Evolutionary conservation across 2,329 filamentous ascomycete species (phyloP).

Genomic region (Cytospora chrysosperma): DNA sequence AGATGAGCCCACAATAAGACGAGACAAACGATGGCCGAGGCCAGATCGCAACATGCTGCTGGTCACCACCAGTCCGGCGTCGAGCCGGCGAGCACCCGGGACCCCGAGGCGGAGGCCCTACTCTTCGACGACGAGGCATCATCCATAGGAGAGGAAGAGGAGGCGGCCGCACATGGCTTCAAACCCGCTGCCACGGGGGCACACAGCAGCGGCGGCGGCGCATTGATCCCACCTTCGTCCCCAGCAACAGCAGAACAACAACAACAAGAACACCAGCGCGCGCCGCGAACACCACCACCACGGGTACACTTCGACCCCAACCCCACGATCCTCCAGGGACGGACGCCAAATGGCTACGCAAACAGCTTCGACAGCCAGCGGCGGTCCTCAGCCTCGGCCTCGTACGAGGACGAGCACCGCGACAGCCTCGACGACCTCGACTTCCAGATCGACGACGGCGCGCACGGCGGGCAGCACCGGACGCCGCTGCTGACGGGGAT

Average conservation of each 20-base stretch:
- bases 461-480: conserved; percentile 54
- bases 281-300: conserved; percentile 59
- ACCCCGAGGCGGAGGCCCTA: conserved; percentile 29
- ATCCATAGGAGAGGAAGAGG: conserved; percentile 11
- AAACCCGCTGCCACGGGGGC: conserved; percentile 1
- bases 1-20: conserved; percentile 30
- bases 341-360: conserved; percentile 22
- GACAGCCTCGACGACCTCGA: conserved; percentile 33
- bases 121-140: conserved; percentile 27
- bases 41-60: conserved; percentile 29
- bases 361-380: conserved; percentile 17
- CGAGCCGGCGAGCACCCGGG: conserved; percentile 22
- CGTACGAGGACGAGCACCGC: conserved; percentile 23
- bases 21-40: conserved; percentile 30
- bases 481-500: conserved; percentile 77
- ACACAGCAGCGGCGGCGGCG: conserved; percentile 22
- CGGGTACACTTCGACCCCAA: conserved; percentile 71
- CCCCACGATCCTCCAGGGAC: conserved; percentile 39
- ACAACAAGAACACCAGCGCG: conserved; percentile 29
- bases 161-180: conserved; percentile 15
- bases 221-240: background rate
- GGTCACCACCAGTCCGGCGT: conserved; percentile 14
- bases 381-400: background rate
- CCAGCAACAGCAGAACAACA: background rate
- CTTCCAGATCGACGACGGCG: conserved; percentile 29